These are phyloP conservation scores for Trametes cubensis DNA, from an alignment of 768 basidiomycete genomes.

Conservation along the genomic window DNA sequence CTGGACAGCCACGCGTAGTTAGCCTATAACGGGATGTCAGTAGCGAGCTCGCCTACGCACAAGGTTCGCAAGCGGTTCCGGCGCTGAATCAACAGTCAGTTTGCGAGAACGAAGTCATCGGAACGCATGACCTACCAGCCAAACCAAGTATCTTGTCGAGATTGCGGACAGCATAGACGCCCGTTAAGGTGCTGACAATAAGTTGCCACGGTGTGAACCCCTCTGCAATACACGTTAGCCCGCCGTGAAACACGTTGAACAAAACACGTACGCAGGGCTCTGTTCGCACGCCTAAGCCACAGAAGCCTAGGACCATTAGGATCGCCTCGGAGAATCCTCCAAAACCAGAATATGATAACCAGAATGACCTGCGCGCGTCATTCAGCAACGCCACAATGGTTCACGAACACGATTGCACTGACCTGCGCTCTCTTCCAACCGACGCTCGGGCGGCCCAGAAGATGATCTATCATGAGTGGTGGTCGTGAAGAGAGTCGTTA, in stretches of 20 bases:
- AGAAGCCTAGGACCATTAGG: slow-evolving; percentile 66
- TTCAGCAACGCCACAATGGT: neutral
- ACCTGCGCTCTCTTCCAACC: slow-evolving; percentile 91
- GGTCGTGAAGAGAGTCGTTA: slow-evolving; percentile 11
- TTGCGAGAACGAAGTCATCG: neutral
- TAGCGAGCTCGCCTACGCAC: slow-evolving; percentile 46
- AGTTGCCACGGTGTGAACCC: slow-evolving; percentile 97
- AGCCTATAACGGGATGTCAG: slow-evolving; percentile 11
- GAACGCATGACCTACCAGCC: slow-evolving; percentile 54
- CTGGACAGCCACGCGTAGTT: slow-evolving; percentile 40
- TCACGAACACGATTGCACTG: slow-evolving; percentile 20
- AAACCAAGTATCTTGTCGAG: slow-evolving; percentile 85
- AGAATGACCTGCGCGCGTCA: slow-evolving; percentile 68
- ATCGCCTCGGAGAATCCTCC: slow-evolving; percentile 70
- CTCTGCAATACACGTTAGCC: slow-evolving; percentile 42
- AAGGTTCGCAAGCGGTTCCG: slow-evolving; percentile 88
- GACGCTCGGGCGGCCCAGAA: slow-evolving; percentile 83
- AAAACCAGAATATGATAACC: slow-evolving; percentile 90
- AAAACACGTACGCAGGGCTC: slow-evolving; percentile 55
- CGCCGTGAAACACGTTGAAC: neutral
- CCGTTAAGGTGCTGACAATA: slow-evolving; percentile 81
- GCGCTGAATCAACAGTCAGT: slow-evolving; percentile 52
- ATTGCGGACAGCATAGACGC: slow-evolving; percentile 81
- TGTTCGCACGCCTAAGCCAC: slow-evolving; percentile 63
- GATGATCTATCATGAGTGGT: slow-evolving; percentile 84